Evolutionary conservation across 2,329 filamentous ascomycete genomes (phyloP).

Genomic region (Aureobasidium musti): DNA sequence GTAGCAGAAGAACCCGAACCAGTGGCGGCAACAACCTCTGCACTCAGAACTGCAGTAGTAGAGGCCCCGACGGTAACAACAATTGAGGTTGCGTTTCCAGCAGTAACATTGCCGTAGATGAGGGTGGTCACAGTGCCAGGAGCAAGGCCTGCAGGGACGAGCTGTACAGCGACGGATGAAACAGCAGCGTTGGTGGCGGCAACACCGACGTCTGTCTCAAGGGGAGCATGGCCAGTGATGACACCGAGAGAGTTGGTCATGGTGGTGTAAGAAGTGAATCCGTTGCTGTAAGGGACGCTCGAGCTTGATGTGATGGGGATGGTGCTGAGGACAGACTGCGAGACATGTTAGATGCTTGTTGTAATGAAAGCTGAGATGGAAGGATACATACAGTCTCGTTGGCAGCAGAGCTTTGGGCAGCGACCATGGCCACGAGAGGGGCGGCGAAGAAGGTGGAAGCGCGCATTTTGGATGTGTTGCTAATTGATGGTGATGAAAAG

Average conservation of each 20-base stretch:
- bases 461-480: slow-evolving; percentile 48
- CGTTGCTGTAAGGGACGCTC: slow-evolving; percentile 40
- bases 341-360: neutral
- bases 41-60: slow-evolving; percentile 35
- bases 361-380: neutral
- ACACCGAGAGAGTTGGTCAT: slow-evolving; percentile 54
- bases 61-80: slow-evolving; percentile 39
- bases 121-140: slow-evolving; percentile 39
- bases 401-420: slow-evolving; percentile 41
- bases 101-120: slow-evolving; percentile 31
- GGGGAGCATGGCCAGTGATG: slow-evolving; percentile 49
- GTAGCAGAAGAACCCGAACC: slow-evolving; percentile 29
- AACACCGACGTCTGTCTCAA: slow-evolving; percentile 44
- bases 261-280: slow-evolving; percentile 49
- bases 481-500: slow-evolving; percentile 9
- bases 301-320: slow-evolving; percentile 33
- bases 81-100: slow-evolving; percentile 40
- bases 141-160: slow-evolving; percentile 48
- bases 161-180: slow-evolving; percentile 43
- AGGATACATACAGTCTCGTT: slow-evolving; percentile 11
- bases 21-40: slow-evolving; percentile 28
- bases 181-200: slow-evolving; percentile 45
- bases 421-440: slow-evolving; percentile 48
- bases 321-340: slow-evolving; percentile 26
- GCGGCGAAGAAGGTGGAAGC: slow-evolving; percentile 47